Conservation (phyloP, 805 yeast species). For the Lipomyces japonicus region DNA sequence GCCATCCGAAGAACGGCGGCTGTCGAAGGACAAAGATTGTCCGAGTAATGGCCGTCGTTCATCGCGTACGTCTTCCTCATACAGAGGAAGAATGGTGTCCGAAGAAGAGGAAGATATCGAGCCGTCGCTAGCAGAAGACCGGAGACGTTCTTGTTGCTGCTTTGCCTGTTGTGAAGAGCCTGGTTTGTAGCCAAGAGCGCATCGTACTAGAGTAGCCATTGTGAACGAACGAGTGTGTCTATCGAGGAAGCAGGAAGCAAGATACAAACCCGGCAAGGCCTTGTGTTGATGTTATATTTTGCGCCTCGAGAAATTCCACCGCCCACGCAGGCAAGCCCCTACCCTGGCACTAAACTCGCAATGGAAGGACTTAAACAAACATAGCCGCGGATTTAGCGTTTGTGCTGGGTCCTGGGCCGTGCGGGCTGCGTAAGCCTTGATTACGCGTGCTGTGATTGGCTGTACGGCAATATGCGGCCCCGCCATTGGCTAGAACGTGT, state of each 20-base stretch:
- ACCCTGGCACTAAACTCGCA: constrained; percentile 5
- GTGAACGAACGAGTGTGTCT: neutral
- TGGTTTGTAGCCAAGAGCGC: constrained; percentile 23
- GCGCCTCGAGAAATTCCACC: too few relatives aligned
- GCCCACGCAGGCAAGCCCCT: neutral
- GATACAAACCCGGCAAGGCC: neutral
- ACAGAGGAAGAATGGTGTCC: neutral
- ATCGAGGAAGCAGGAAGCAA: neutral
- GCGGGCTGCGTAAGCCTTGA: neutral
- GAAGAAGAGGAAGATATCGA: constrained; percentile 1
- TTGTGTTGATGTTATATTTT: too few relatives aligned
- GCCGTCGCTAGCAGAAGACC: constrained; percentile 1
- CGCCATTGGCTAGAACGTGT: too few relatives aligned
- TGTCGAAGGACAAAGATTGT: constrained; percentile 1
- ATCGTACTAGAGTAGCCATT: constrained; percentile 24
- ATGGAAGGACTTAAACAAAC: constrained; percentile 11
- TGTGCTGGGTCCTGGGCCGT: neutral
- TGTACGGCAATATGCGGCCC: too few relatives aligned
- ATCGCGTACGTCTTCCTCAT: constrained; percentile 5
- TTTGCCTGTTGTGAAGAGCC: neutral
- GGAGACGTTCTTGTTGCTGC: neutral
- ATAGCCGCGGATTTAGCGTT: constrained; percentile 2
- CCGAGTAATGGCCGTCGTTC: constrained; percentile 20
- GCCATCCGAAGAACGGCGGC: constrained; percentile 7
- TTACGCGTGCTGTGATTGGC: constrained; percentile 16